Percentiles rank a stretch among this genome's conserved stretches.
Evolutionary conservation across 2,329 filamentous ascomycete genomes (phyloP).

Genomic region (Arthroderma sp.): DNA sequence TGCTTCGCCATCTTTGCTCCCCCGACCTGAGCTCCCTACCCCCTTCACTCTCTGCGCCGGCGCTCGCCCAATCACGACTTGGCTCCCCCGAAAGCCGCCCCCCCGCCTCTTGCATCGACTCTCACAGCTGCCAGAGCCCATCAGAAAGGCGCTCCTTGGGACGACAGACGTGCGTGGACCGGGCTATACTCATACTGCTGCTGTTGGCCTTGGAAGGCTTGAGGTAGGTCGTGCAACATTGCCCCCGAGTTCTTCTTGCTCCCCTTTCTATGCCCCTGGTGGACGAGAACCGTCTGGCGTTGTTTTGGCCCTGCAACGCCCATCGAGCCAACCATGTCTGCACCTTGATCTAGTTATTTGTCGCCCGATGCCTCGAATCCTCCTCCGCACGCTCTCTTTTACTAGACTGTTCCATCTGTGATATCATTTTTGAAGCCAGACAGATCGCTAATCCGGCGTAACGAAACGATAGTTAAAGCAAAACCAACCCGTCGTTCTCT

Average conservation of each 20-base stretch:
- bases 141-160: not conserved
- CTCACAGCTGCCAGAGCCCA: not conserved
- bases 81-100: not conserved
- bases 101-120: not conserved
- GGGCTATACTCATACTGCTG: not conserved
- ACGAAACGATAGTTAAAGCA: not conserved
- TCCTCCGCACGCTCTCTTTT: not conserved
- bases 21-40: not conserved
- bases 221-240: not conserved
- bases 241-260: not conserved
- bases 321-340: not conserved
- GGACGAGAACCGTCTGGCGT: not conserved
- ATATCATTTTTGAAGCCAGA: not conserved
- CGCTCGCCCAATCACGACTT: slow-evolving; percentile 3
- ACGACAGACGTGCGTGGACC: not conserved
- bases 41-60: not conserved
- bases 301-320: not conserved
- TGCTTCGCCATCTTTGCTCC: not conserved
- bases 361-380: not conserved
- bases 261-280: not conserved
- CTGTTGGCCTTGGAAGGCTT: not conserved
- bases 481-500: not conserved
- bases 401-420: not conserved
- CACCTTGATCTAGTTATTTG: not conserved
- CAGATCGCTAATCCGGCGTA: not conserved